phyloP scores from a whole-genome alignment of 495 filamentous ascomycete genomes.

The Platismatia glauca region DNA sequence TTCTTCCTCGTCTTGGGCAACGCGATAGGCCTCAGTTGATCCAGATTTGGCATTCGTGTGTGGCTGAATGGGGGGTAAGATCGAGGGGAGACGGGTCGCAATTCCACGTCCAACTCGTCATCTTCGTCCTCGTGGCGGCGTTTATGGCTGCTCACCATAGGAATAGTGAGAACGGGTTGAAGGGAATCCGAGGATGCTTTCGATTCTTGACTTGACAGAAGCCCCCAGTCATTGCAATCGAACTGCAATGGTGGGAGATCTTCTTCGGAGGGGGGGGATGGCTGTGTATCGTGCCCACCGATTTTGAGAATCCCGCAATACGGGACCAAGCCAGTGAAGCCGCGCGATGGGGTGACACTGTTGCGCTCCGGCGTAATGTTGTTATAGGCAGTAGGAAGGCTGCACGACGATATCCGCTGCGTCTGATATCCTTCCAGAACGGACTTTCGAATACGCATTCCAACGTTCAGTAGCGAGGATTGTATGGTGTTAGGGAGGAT shows the following conservation, averaged over 20 bases:
- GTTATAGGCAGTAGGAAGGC: background rate
- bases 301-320: slow-evolving; percentile 68
- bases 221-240: slow-evolving; percentile 19
- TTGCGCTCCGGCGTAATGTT: slow-evolving; percentile 9
- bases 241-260: slow-evolving; percentile 38
- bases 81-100: slow-evolving; percentile 2
- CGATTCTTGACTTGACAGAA: slow-evolving; percentile 40
- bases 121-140: slow-evolving; percentile 13
- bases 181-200: slow-evolving; percentile 20
- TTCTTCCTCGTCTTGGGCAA: slow-evolving; percentile 13
- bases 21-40: slow-evolving; percentile 2
- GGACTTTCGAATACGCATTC: slow-evolving; percentile 86
- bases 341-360: background rate
- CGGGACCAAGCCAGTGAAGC: slow-evolving; percentile 51
- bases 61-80: slow-evolving; percentile 11
- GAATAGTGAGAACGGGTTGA: background rate
- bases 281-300: slow-evolving; percentile 33
- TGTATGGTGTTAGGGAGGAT: slow-evolving; percentile 56
- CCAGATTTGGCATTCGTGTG: slow-evolving; percentile 15
- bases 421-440: slow-evolving; percentile 91
- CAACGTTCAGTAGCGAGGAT: slow-evolving; percentile 71
- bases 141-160: slow-evolving; percentile 5
- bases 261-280: slow-evolving; percentile 18
- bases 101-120: slow-evolving; percentile 14
- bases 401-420: slow-evolving; percentile 32